Evolutionary conservation across 2,329 filamentous ascomycete genomes (phyloP), one percentile per base, ranked within the genome.

Genomic region (Fonsecaea nubica): DNA sequence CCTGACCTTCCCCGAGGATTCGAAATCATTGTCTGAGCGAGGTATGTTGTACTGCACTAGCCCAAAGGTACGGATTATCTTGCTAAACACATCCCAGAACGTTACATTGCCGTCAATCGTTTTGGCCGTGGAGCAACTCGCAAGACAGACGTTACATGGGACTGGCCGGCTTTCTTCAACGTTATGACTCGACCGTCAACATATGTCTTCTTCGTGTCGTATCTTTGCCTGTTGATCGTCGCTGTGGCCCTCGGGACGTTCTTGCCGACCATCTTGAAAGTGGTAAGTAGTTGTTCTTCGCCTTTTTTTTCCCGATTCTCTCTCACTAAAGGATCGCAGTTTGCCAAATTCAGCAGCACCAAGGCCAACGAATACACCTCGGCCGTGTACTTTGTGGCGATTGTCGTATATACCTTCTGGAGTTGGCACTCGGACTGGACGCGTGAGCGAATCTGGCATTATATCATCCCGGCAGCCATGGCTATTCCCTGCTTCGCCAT

Each of bases 401-500:
- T 72, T 45, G 65, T 65, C 13, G 45, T 70, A 13, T 72, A 72
- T 59, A 65, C 56, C 25, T 12, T 72, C 12, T 72, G 66, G 66
- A 63, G 61, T 6, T 62, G 58, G 58, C 71, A 73, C 58, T 69
- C 64, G n/a, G 72, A 74, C 63, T 72, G 67, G 67, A 72, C 71
- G 5, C 56, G 67, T 25, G 71, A 74, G 52, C 50, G 72, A 33
- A 74, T 74, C 56, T 72, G 70, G 71, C 71, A 75, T 60, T 74
- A 70, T 54, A 58, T 73, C 7, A 40, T 72, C 15, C 71, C 69
- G 4, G 64, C 66, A 10, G 12, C 70, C 15, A 61, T 35, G n/a
- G 64, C 65, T n/a, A 69, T 73, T 36, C 73, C 73, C 12, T 70
- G 73, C 42, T 73, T 69, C 58, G 72, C 69, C 18, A 59, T 72